Conservation (phyloP, 2,329 filamentous ascomycete genomes). For the Epichloe uncinata region DNA sequence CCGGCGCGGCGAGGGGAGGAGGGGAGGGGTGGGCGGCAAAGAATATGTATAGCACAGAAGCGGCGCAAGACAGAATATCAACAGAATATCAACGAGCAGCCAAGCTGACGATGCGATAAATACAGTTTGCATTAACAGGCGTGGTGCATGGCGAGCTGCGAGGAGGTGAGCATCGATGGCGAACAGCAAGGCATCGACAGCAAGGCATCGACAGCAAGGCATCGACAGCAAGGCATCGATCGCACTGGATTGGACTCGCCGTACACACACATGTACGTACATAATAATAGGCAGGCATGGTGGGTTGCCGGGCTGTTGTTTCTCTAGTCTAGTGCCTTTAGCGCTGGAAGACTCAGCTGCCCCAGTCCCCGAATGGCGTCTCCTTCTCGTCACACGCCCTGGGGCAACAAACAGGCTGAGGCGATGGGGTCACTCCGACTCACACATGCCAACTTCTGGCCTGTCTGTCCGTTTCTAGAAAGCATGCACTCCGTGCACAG, state of each 20-base stretch:
- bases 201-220: background rate
- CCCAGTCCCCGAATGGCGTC: background rate
- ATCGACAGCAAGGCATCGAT: too few species aligned
- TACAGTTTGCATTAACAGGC: too few species aligned
- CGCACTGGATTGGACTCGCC: background rate
- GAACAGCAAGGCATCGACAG: too few species aligned
- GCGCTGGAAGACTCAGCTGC: background rate
- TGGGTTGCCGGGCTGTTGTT: background rate
- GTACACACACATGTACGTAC: too few species aligned
- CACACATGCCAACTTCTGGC: too few species aligned
- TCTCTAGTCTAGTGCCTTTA: background rate
- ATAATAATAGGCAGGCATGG: background rate
- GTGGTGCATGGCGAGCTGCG: too few species aligned
- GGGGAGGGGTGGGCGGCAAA: background rate
- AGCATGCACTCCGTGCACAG: too few species aligned
- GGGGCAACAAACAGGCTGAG: too few species aligned
- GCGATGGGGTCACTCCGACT: too few species aligned
- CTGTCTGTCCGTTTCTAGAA: too few species aligned
- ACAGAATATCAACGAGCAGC: too few species aligned
- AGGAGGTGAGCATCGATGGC: too few species aligned
- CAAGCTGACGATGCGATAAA: background rate
- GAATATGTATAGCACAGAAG: background rate
- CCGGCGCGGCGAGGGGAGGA: background rate
- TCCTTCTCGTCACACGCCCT: background rate
- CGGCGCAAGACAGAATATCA: background rate